Evolutionary conservation across 306 rosid genomes (phyloP).

Genomic region (Heteromeles arbutifolia): DNA sequence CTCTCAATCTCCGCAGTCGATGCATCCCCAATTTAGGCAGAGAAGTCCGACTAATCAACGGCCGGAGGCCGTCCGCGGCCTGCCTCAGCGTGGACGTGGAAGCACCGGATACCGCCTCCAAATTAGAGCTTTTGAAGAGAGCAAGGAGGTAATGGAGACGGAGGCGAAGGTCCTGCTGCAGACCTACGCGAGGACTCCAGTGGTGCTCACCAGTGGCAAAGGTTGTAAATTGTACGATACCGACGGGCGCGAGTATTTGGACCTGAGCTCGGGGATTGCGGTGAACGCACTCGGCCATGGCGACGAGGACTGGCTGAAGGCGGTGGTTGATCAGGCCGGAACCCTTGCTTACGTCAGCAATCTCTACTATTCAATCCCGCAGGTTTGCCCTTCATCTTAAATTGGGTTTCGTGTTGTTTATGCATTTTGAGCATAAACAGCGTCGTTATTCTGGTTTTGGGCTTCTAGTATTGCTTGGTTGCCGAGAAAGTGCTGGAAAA

Average conservation of each 20-base stretch:
- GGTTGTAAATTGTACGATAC: constrained; percentile 72
- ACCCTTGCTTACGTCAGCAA: constrained; percentile 81
- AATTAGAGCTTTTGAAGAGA: constrained; percentile 16
- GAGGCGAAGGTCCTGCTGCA: constrained; percentile 64
- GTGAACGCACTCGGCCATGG: constrained; percentile 82
- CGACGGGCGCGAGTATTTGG: constrained; percentile 76
- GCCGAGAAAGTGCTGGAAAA: background rate
- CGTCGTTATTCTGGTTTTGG: background rate
- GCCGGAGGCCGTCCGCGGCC: constrained; percentile 2
- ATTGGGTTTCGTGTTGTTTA: background rate
- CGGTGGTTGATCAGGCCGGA: constrained; percentile 63
- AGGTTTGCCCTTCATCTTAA: constrained; percentile 34
- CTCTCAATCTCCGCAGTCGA: constrained; percentile 10
- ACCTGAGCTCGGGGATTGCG: constrained; percentile 70
- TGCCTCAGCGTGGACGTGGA: constrained; percentile 34
- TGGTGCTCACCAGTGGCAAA: constrained; percentile 62
- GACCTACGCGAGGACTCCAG: constrained; percentile 72
- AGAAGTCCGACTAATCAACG: background rate
- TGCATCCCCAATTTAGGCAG: background rate
- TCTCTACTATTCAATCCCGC: constrained; percentile 62
- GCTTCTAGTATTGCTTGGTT: constrained; percentile 1
- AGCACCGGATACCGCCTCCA: constrained; percentile 13
- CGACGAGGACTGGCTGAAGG: constrained; percentile 72
- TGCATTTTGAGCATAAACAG: background rate
- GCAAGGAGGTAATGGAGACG: constrained; percentile 51